Evolutionary conservation across 2,329 filamentous ascomycete species (phyloP).

Genomic region (Boeremia lycopersici): DNA sequence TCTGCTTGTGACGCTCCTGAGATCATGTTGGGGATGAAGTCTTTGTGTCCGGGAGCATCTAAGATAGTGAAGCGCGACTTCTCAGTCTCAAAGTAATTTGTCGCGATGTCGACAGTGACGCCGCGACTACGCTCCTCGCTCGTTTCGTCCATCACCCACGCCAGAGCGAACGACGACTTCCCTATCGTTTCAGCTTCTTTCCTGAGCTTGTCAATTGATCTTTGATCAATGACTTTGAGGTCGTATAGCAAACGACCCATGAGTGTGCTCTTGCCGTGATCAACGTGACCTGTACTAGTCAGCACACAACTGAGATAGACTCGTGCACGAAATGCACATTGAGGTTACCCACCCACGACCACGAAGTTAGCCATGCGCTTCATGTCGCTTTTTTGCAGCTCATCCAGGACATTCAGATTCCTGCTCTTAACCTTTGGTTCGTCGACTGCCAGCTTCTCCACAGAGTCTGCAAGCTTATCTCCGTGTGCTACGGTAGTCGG

Average conservation of each 20-base stretch:
- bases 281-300: slow-evolving; percentile 75
- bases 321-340: no score
- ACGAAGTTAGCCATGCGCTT: slow-evolving; percentile 91
- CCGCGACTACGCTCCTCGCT: slow-evolving; percentile 87
- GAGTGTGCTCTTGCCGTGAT: slow-evolving; percentile 95
- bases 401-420: slow-evolving; percentile 81
- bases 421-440: slow-evolving; percentile 68
- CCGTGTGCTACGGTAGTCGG: slow-evolving; percentile 17
- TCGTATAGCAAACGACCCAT: slow-evolving; percentile 96
- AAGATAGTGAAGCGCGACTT: slow-evolving; percentile 89
- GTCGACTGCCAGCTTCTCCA: slow-evolving; percentile 57
- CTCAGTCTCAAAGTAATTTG: slow-evolving; percentile 90
- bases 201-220: slow-evolving; percentile 85
- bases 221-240: slow-evolving; percentile 83
- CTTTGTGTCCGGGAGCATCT: slow-evolving; percentile 90
- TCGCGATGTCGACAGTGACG: slow-evolving; percentile 96
- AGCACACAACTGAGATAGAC: no score
- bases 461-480: slow-evolving; percentile 52
- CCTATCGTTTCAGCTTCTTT: slow-evolving; percentile 90
- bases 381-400: slow-evolving; percentile 74
- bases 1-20: slow-evolving; percentile 95
- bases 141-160: slow-evolving; percentile 95
- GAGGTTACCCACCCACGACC: slow-evolving; percentile 74
- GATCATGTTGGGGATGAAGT: slow-evolving; percentile 99
- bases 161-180: slow-evolving; percentile 93